phyloP scores from a whole-genome alignment of 2,329 filamentous ascomycete genomes.

The Clonostachys sp. region DNA sequence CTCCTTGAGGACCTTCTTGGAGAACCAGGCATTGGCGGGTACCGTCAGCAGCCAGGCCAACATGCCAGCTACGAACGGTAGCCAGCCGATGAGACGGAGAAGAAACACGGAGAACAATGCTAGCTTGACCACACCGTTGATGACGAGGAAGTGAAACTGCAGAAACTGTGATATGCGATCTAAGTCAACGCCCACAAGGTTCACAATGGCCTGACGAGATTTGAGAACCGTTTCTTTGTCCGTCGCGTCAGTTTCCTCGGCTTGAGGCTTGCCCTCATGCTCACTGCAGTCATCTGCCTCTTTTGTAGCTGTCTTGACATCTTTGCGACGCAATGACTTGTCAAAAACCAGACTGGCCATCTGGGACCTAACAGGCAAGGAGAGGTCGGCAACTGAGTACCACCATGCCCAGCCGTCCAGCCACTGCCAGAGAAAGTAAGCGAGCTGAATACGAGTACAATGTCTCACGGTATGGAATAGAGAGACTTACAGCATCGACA shows the following conservation, averaged over 20 bases:
- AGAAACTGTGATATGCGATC: conserved; percentile 65
- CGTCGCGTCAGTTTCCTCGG: conserved; percentile 32
- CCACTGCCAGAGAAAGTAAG: conserved; percentile 28
- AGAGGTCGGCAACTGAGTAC: conserved; percentile 58
- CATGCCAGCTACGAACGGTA: conserved; percentile 61
- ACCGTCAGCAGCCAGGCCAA: conserved; percentile 58
- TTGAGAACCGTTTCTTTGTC: conserved; percentile 22
- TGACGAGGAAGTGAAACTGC: conserved; percentile 62
- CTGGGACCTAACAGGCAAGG: conserved; percentile 64
- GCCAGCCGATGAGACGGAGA: conserved; percentile 67
- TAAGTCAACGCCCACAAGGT: conserved; percentile 73
- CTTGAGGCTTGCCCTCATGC: conserved; percentile 37
- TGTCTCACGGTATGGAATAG: neutral
- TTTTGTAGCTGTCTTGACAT: conserved; percentile 57
- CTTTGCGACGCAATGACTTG: conserved; percentile 73
- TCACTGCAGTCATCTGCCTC: conserved; percentile 26
- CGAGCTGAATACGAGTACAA: neutral
- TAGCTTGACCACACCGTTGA: conserved; percentile 58
- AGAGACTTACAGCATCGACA: conserved; percentile 32
- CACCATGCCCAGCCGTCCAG: conserved; percentile 64
- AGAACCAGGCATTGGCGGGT: conserved; percentile 64
- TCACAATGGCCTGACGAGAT: conserved; percentile 67
- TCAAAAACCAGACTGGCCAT: conserved; percentile 70
- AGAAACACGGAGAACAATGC: conserved; percentile 63
- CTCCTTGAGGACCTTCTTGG: conserved; percentile 58